Percentiles rank a stretch among this genome's conserved stretches.
Conservation (phyloP, 208 protist genomes). For the Leishmania major region DNA sequence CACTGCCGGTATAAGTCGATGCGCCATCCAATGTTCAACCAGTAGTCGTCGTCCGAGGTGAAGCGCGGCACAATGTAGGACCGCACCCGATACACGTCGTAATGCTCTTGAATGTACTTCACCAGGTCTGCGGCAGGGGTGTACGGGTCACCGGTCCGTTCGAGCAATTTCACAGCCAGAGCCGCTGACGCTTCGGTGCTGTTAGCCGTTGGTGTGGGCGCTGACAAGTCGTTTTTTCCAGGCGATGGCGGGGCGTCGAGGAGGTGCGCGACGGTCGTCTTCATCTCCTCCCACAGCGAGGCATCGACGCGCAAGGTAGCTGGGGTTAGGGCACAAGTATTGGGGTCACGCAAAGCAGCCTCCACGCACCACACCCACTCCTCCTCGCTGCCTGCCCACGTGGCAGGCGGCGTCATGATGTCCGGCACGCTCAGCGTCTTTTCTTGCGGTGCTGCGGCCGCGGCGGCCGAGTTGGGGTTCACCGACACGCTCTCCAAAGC, state of each 20-base stretch:
- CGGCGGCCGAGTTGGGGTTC: not conserved
- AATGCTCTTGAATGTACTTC: slow-evolving; percentile 36
- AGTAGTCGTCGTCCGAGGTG: slow-evolving; percentile 56
- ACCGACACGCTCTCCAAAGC: slow-evolving; percentile 28
- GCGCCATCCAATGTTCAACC: slow-evolving; percentile 58
- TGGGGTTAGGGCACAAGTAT: slow-evolving; percentile 47
- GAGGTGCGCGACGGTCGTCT: slow-evolving; percentile 6
- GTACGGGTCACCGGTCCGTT: not conserved
- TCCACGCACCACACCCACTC: slow-evolving; percentile 51
- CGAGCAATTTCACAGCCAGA: not conserved
- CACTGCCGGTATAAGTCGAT: slow-evolving; percentile 46
- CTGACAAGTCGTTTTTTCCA: not conserved
- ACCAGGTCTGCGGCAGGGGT: slow-evolving; percentile 42
- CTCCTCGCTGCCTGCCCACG: slow-evolving; percentile 38
- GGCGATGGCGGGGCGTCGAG: not conserved
- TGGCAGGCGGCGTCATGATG: slow-evolving; percentile 27
- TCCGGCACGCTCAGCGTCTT: slow-evolving; percentile 9
- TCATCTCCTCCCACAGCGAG: slow-evolving; percentile 20
- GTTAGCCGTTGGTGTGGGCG: not conserved
- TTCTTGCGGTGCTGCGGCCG: not conserved
- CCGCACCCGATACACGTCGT: slow-evolving; percentile 32
- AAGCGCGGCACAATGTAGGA: slow-evolving; percentile 51
- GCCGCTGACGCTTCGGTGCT: not conserved
- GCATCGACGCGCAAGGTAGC: slow-evolving; percentile 11
- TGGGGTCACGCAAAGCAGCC: slow-evolving; percentile 40